phyloP scores from a whole-genome alignment of 768 basidiomycete species.

The Tylopilus felleus region DNA sequence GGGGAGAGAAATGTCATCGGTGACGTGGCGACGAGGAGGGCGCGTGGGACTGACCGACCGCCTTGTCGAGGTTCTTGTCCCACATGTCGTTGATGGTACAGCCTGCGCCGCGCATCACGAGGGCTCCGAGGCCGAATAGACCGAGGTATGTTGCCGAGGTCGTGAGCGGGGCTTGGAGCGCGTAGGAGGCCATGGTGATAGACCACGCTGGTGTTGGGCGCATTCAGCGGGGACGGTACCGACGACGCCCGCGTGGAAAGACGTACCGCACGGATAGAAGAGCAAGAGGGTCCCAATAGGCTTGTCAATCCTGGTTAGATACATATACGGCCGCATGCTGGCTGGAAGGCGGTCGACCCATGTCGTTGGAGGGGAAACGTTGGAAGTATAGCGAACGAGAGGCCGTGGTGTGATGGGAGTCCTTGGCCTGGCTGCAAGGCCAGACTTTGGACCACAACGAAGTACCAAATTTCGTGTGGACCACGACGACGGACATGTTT shows the following conservation, averaged over 20 bases:
- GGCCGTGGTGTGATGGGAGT: not conserved
- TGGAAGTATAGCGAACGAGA: constrained; percentile 18
- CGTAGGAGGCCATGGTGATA: constrained; percentile 94
- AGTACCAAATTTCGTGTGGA: not conserved
- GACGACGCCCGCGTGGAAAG: not conserved
- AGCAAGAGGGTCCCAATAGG: constrained; percentile 91
- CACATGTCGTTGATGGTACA: constrained; percentile 99
- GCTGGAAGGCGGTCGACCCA: constrained; percentile 70
- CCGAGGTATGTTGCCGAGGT: constrained; percentile 72
- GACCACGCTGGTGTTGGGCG: constrained; percentile 74
- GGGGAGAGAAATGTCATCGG: not conserved
- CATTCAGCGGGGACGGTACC: not conserved
- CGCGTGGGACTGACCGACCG: constrained; percentile 75
- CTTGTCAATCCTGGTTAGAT: constrained; percentile 89
- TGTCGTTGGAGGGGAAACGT: constrained; percentile 31
- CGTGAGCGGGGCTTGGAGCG: constrained; percentile 60
- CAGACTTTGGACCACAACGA: not conserved
- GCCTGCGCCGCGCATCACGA: constrained; percentile 96
- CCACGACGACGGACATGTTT: not conserved
- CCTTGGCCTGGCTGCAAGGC: not conserved
- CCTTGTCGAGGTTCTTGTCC: constrained; percentile 89
- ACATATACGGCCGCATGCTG: constrained; percentile 70
- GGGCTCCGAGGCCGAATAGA: constrained; percentile 85
- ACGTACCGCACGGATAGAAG: constrained; percentile 91
- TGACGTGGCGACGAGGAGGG: too few relatives aligned